Evolutionary conservation across 768 basidiomycete genomes (phyloP).

Genomic region (Pleurotus ostreatus): DNA sequence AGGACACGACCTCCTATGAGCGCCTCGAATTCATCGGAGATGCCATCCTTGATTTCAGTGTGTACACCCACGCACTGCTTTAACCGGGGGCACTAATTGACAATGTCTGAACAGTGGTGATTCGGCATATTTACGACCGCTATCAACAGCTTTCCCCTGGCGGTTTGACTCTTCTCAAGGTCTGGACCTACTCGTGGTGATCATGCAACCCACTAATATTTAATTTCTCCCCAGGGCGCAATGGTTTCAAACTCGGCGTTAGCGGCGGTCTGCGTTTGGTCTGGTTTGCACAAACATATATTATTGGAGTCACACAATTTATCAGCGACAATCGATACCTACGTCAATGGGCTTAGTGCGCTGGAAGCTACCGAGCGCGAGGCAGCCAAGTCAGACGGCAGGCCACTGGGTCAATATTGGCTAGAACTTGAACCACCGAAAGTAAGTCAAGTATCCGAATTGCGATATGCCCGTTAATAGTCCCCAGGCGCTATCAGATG

Average conservation of each 20-base stretch:
- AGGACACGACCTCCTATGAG: conserved; percentile 60
- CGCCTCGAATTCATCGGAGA: conserved; percentile 85
- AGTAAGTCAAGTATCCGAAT: conserved; percentile 30
- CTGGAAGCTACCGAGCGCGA: conserved; percentile 45
- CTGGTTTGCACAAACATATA: conserved; percentile 61
- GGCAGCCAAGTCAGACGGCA: conserved; percentile 42
- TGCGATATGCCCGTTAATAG: background rate
- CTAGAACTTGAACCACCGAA: conserved; percentile 73
- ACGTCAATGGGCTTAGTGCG: conserved; percentile 42
- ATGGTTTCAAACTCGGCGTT: conserved; percentile 84
- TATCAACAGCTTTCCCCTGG: conserved; percentile 68
- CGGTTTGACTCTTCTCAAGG: conserved; percentile 78
- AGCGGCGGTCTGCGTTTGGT: conserved; percentile 70
- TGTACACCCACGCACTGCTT: conserved; percentile 21
- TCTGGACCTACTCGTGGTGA: conserved; percentile 17
- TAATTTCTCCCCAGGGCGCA: conserved; percentile 47
- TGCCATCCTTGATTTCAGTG: conserved; percentile 80
- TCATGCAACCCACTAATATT: no score
- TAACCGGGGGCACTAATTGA: conserved; percentile 8
- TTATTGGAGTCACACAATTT: conserved; percentile 53
- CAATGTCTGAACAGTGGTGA: conserved; percentile 49
- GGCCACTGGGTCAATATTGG: conserved; percentile 73
- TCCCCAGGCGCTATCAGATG: conserved; percentile 66
- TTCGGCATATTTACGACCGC: conserved; percentile 63
- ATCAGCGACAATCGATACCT: conserved; percentile 46